phyloP scores from a whole-genome alignment of 2,329 filamentous ascomycete genomes.

The Fusarium decemcellulare region DNA sequence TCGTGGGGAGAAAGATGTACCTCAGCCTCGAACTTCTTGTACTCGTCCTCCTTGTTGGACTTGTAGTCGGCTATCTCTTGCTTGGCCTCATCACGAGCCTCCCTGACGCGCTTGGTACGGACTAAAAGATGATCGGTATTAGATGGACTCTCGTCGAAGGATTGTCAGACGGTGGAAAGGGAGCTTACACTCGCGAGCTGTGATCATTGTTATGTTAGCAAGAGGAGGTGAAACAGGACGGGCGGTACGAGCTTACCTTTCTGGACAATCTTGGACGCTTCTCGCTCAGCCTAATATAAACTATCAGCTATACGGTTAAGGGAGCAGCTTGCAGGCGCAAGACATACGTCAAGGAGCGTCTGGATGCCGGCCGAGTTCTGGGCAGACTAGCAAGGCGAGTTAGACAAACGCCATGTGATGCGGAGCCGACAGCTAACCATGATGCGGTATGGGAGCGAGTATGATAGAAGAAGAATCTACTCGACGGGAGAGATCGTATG shows the following conservation, averaged over 20 bases:
- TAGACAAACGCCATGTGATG: constrained; percentile 41
- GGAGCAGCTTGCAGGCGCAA: background rate
- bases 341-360: constrained; percentile 94
- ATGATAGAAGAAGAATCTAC: background rate
- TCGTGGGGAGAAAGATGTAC: constrained; percentile 50
- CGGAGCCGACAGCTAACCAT: constrained; percentile 40
- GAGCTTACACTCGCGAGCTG: constrained; percentile 90
- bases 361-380: constrained; percentile 99
- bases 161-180: constrained; percentile 10
- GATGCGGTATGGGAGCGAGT: constrained; percentile 18
- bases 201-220: constrained; percentile 43
- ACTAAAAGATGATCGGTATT: constrained; percentile 42
- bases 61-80: constrained; percentile 97
- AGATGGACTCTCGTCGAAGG: constrained; percentile 8
- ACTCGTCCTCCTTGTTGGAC: constrained; percentile 91
- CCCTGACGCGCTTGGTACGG: constrained; percentile 97
- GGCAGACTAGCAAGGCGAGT: constrained; percentile 77
- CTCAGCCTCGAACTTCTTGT: constrained; percentile 91
- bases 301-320: constrained; percentile 10
- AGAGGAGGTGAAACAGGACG: constrained; percentile 30
- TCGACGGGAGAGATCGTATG: background rate
- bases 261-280: constrained; percentile 99
- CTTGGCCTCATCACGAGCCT: constrained; percentile 95
- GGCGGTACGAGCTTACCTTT: constrained; percentile 74
- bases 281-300: constrained; percentile 84